Evolutionary conservation across 495 filamentous ascomycete species (phyloP).

Genomic region (Umbilicaria muhlenbergii): DNA sequence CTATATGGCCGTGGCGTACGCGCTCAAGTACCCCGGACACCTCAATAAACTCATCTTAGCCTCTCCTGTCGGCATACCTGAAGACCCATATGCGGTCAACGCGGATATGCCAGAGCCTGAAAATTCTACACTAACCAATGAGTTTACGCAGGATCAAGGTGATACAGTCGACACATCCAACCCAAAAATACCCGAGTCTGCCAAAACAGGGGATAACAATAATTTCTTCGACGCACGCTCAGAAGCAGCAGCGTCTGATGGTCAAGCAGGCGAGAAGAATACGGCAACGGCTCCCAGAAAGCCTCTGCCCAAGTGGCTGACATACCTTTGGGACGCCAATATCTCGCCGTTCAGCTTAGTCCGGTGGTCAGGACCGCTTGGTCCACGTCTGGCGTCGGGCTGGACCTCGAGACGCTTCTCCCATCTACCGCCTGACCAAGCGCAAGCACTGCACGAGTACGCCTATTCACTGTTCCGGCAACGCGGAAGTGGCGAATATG

Average conservation of each 20-base stretch:
- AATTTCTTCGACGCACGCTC: constrained; percentile 39
- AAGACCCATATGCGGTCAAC: constrained; percentile 81
- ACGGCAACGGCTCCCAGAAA: constrained; percentile 34
- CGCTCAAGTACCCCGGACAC: constrained; percentile 85
- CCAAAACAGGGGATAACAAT: constrained; percentile 35
- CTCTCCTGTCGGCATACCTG: constrained; percentile 85
- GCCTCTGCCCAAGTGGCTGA: constrained; percentile 67
- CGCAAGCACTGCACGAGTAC: constrained; percentile 76
- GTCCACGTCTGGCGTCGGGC: constrained; percentile 80
- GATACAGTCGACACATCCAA: constrained; percentile 30
- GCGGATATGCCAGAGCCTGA: constrained; percentile 65
- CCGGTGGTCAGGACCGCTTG: constrained; percentile 79
- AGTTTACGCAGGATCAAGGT: constrained; percentile 62
- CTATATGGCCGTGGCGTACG: constrained; percentile 87
- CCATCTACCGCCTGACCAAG: constrained; percentile 67
- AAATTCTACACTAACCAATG: constrained; percentile 50
- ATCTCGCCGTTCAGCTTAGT: constrained; percentile 87
- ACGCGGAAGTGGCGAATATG: constrained; percentile 88
- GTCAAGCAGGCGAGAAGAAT: constrained; percentile 14
- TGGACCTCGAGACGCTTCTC: constrained; percentile 91
- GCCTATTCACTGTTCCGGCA: constrained; percentile 89
- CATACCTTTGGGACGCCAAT: constrained; percentile 92
- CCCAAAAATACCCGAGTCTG: constrained; percentile 11
- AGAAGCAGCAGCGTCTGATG: constrained; percentile 15
- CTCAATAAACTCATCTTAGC: constrained; percentile 92